Conservation (phyloP, 2,329 filamentous ascomycete species). For the Colletotrichum horii region DNA sequence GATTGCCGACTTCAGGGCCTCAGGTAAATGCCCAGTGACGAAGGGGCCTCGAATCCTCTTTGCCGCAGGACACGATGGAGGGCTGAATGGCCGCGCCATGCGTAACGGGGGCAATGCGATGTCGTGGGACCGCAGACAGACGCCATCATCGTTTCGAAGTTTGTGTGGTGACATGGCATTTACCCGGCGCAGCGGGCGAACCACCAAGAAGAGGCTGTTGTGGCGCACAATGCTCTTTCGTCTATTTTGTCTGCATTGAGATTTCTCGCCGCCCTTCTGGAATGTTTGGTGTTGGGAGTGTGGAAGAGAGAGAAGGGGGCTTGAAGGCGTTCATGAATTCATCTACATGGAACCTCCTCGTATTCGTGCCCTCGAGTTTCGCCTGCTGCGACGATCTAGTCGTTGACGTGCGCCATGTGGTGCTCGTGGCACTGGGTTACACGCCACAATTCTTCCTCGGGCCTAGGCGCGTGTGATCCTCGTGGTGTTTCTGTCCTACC, state of each 20-base stretch:
- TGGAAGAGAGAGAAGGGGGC: neutral
- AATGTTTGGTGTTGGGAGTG: neutral
- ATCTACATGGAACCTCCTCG: slow-evolving; percentile 4
- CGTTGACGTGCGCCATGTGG: slow-evolving; percentile 1
- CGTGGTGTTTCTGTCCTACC: neutral
- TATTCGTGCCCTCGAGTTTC: neutral
- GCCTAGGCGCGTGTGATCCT: neutral
- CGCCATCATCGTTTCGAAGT: neutral
- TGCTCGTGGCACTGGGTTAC: neutral
- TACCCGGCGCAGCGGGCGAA: neutral
- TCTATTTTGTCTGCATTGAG: neutral
- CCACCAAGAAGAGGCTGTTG: neutral
- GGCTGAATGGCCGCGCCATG: neutral
- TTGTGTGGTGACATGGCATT: neutral
- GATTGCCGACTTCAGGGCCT: neutral
- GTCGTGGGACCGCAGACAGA: neutral
- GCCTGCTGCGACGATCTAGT: neutral
- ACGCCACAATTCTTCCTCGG: neutral
- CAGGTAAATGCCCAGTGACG: neutral
- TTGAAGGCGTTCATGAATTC: neutral
- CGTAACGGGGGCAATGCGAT: neutral
- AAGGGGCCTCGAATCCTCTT: neutral
- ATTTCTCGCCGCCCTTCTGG: neutral
- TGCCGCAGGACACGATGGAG: neutral
- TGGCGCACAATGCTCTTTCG: neutral